Conservation (phyloP, 352 stramenopile species). For the Pelagophyceae sp. region DNA sequence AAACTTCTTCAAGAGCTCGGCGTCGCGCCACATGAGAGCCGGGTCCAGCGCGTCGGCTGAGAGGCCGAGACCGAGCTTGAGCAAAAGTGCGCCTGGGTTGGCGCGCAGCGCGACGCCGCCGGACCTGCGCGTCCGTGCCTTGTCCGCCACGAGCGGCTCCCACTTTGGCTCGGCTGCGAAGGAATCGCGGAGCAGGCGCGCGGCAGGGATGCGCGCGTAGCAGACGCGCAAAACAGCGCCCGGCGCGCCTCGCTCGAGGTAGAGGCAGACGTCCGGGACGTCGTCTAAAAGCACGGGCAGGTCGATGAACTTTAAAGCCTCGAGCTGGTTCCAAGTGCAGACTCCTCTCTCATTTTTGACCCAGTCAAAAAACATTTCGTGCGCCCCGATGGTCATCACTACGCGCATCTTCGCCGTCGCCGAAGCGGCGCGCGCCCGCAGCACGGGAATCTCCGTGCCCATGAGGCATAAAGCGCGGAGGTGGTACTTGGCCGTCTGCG, state of each 20-base stretch:
- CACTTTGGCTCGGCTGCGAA: constrained; percentile 57
- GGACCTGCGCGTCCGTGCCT: constrained; percentile 38
- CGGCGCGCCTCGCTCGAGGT: constrained; percentile 49
- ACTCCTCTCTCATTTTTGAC: constrained; percentile 58
- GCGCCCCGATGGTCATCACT: constrained; percentile 53
- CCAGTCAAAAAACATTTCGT: constrained; percentile 49
- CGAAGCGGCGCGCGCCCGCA: constrained; percentile 51
- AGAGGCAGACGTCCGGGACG: constrained; percentile 63
- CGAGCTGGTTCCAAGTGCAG: constrained; percentile 64
- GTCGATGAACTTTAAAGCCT: constrained; percentile 50
- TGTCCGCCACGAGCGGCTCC: constrained; percentile 65
- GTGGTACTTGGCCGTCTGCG: constrained; percentile 38
- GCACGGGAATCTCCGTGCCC: constrained; percentile 63
- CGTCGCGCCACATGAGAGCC: constrained; percentile 18
- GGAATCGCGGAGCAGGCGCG: constrained; percentile 50
- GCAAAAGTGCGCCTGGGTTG: constrained; percentile 66
- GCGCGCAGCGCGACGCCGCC: constrained; percentile 59
- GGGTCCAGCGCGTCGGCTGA: constrained; percentile 54
- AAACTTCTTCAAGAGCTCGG: background rate
- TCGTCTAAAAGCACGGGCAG: constrained; percentile 60
- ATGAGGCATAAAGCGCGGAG: constrained; percentile 58
- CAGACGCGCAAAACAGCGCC: constrained; percentile 27
- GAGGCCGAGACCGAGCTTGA: constrained; percentile 60
- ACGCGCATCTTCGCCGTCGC: constrained; percentile 64
- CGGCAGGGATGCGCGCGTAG: constrained; percentile 29